Percentiles rank a stretch among this genome's conserved stretches.
phyloP scores from a whole-genome alignment of 257 asterid species.

The Solanum bulbocastanum region DNA sequence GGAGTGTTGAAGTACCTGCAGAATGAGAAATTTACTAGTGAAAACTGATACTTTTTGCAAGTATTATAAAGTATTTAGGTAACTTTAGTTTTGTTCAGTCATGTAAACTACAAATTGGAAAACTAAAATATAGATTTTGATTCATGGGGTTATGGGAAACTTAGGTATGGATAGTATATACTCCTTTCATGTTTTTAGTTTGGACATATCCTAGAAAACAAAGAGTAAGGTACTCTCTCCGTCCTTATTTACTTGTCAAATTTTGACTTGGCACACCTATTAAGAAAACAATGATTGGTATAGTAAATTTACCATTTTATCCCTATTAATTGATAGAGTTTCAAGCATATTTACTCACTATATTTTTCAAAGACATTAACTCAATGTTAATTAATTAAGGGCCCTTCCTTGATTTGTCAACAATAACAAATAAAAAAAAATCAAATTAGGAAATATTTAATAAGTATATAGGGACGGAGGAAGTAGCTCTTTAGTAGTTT shows the following conservation, averaged over 20 bases:
- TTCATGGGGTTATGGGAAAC: not conserved
- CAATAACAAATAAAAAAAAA: too few species aligned
- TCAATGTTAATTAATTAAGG: not conserved
- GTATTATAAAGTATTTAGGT: not conserved
- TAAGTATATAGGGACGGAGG: too few species aligned
- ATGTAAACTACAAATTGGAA: not conserved
- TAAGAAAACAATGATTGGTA: too few species aligned
- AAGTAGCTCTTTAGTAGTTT: not conserved
- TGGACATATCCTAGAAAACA: not conserved
- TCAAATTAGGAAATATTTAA: too few species aligned
- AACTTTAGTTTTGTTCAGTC: not conserved
- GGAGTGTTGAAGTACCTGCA: constrained; percentile 82
- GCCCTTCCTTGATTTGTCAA: not conserved
- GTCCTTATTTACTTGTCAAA: not conserved
- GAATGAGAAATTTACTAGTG: constrained; percentile 36
- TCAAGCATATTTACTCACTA: not conserved
- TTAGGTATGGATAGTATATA: not conserved
- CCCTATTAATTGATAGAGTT: not conserved
- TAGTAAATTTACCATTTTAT: too few species aligned
- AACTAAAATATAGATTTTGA: not conserved
- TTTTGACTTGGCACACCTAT: too few species aligned
- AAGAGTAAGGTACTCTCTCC: not conserved
- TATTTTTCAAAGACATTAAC: not conserved
- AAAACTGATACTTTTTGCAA: constrained; percentile 19
- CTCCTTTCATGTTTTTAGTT: not conserved